Percentiles rank a stretch among this genome's conserved stretches.
phyloP scores from a whole-genome alignment of 257 asterid genomes.

The Ilex aquifolium region DNA sequence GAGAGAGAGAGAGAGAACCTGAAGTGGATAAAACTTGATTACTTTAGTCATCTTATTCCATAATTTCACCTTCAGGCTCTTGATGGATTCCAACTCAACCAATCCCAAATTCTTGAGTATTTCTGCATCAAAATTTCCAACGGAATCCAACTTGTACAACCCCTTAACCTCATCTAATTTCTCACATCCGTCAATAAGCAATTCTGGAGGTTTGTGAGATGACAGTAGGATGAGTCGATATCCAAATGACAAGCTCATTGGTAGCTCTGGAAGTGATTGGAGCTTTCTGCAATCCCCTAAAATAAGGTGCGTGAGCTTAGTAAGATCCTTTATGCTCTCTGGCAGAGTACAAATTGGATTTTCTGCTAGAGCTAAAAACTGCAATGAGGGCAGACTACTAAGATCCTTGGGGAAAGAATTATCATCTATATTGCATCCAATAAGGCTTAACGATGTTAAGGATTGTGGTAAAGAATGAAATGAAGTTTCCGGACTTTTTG shows the following conservation, averaged over 20 bases:
- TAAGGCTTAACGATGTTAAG: neutral
- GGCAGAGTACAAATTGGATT: conserved; percentile 8
- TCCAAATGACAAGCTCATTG: no score
- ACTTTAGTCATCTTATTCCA: neutral
- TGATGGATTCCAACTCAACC: neutral
- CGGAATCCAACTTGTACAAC: no score
- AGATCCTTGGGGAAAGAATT: conserved; percentile 7
- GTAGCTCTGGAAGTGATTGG: neutral
- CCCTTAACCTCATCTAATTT: no score
- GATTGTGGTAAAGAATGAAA: neutral
- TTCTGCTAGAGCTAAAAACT: conserved; percentile 7
- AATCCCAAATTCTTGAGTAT: neutral
- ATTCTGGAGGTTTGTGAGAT: conserved; percentile 6
- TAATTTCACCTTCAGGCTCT: conserved; percentile 5
- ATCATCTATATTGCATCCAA: conserved; percentile 8
- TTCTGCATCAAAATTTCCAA: no score
- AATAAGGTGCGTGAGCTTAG: conserved; percentile 5
- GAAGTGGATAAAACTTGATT: no score
- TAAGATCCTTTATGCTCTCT: conserved; percentile 1
- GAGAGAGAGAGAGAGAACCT: no score
- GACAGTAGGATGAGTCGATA: no score
- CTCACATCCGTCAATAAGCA: neutral
- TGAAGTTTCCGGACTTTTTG: neutral
- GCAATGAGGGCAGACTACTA: conserved; percentile 5
- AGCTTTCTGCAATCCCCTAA: conserved; percentile 15